Evolutionary conservation across 2,329 filamentous ascomycete species (phyloP).

Genomic region (Aspergillus nomiae): DNA sequence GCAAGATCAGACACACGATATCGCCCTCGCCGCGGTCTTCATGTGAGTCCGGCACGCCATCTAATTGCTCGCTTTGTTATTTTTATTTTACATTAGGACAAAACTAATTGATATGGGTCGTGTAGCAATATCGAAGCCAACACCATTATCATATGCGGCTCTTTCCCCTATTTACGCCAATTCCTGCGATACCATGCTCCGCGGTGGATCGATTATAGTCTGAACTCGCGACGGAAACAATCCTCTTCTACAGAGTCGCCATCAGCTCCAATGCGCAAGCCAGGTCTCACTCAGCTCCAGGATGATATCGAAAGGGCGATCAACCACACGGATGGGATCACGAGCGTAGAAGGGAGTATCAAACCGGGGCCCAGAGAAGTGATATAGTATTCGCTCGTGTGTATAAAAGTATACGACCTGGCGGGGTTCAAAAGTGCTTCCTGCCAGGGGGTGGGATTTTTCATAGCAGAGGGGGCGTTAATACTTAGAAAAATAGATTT

Average conservation of each 20-base stretch:
- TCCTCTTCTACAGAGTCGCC: background rate
- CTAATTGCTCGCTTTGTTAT: background rate
- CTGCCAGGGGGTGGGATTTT: background rate
- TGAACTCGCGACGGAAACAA: background rate
- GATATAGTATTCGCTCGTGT: background rate
- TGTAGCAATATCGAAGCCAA: constrained; percentile 4
- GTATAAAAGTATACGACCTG: background rate
- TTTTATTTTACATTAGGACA: background rate
- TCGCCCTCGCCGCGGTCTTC: constrained; percentile 19
- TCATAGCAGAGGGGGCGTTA: background rate
- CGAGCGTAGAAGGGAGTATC: background rate
- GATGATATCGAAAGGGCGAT: background rate
- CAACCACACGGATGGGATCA: background rate
- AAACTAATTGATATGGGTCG: background rate
- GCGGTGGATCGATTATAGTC: background rate
- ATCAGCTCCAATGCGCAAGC: background rate
- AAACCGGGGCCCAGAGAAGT: background rate
- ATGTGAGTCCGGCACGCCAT: constrained; percentile 1
- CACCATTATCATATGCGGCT: constrained; percentile 1
- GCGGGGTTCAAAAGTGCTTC: background rate
- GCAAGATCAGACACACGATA: constrained; percentile 19
- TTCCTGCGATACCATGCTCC: constrained; percentile 3
- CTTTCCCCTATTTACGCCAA: constrained; percentile 1
- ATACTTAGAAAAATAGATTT: background rate
- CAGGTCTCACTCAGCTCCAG: background rate